A percentile compares a stretch with the other conserved stretches of the same genome.
Evolutionary conservation across 2,329 filamentous ascomycete genomes (phyloP).

Genomic region (Fusarium continuum): DNA sequence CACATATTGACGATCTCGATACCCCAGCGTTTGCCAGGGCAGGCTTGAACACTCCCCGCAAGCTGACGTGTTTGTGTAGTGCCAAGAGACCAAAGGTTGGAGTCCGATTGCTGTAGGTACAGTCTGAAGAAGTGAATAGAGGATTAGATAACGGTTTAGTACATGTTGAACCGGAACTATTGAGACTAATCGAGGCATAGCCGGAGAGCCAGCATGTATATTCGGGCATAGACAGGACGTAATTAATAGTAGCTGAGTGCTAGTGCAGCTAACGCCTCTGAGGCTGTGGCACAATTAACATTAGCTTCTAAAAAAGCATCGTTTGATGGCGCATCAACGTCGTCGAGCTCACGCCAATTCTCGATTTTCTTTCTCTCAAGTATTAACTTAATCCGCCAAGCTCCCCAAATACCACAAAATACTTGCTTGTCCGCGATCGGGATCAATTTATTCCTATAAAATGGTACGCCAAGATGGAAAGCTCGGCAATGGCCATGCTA

Average conservation of each 20-base stretch:
- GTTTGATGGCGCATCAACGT: not conserved
- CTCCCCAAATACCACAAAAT: constrained; percentile 5
- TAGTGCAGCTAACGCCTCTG: constrained; percentile 19
- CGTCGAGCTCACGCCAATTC: constrained; percentile 14
- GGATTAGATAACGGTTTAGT: not conserved
- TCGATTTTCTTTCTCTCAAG: constrained; percentile 6
- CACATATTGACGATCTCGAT: constrained; percentile 22
- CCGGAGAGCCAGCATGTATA: not conserved
- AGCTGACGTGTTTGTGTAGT: constrained; percentile 27
- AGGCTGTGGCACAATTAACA: constrained; percentile 6
- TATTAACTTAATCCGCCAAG: constrained; percentile 30
- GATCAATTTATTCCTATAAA: constrained; percentile 19
- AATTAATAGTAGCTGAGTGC: not conserved
- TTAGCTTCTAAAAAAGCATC: constrained; percentile 5
- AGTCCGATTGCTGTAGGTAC: constrained; percentile 1
- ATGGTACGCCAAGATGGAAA: constrained; percentile 40
- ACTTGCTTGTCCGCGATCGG: constrained; percentile 17
- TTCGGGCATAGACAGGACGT: constrained; percentile 4
- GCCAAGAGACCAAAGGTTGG: constrained; percentile 9
- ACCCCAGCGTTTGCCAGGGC: constrained; percentile 21
- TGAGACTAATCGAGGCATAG: not conserved
- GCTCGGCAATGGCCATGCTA: constrained; percentile 33
- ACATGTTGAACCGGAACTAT: too few relatives aligned
- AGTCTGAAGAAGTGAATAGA: not conserved
- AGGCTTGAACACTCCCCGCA: constrained; percentile 21